phyloP scores from a whole-genome alignment of 768 basidiomycete genomes.

The Boletellus sp. region DNA sequence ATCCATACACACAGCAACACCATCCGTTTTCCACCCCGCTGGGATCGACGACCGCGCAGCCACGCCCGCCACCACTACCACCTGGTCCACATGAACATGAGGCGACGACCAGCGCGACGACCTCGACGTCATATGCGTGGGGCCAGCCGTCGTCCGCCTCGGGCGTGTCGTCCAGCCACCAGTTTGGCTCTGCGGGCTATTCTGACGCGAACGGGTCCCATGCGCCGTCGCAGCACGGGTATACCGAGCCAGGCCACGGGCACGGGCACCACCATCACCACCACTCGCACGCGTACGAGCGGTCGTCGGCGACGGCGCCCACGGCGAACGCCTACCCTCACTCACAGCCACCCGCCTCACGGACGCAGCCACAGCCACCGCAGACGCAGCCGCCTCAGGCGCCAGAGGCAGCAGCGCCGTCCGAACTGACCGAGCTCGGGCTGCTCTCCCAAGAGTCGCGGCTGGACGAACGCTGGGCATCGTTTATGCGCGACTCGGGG shows the following conservation, averaged over 20 bases:
- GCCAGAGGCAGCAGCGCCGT: constrained; percentile 17
- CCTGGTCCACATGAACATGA: constrained; percentile 10
- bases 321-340: constrained; percentile 1
- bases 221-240: not conserved
- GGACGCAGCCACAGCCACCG: not conserved
- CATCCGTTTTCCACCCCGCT: constrained; percentile 8
- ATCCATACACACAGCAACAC: constrained; percentile 23
- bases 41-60: constrained; percentile 1
- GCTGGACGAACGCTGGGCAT: constrained; percentile 56
- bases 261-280: not conserved
- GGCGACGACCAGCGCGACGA: constrained; percentile 3
- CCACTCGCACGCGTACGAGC: constrained; percentile 19
- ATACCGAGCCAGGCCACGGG: not conserved
- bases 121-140: constrained; percentile 13
- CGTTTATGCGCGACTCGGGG: constrained; percentile 59
- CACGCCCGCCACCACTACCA: not conserved
- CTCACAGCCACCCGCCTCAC: not conserved
- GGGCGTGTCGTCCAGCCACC: not conserved
- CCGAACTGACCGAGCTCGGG: constrained; percentile 58
- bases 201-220: not conserved
- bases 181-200: constrained; percentile 8
- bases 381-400: not conserved
- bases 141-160: not conserved
- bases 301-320: constrained; percentile 2
- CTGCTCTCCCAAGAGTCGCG: constrained; percentile 54